phyloP scores from a whole-genome alignment of 495 filamentous ascomycete genomes.

The Penicillium dipodomyicola region DNA sequence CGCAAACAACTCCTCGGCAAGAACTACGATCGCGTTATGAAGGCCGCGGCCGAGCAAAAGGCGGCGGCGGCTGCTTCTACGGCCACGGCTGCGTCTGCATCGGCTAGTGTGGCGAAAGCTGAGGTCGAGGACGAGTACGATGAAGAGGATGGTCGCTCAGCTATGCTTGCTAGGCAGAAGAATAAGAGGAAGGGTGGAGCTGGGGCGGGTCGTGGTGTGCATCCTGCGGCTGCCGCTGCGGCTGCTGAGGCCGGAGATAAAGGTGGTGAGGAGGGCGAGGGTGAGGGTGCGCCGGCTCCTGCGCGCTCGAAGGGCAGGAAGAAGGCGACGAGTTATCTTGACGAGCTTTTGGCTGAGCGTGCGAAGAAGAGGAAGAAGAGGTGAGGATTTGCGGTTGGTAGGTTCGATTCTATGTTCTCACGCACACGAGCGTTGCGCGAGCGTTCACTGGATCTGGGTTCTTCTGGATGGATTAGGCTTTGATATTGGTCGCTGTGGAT shows the following conservation, averaged over 20 bases:
- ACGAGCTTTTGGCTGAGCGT: slow-evolving; percentile 50
- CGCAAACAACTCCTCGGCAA: slow-evolving; percentile 49
- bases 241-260: slow-evolving; percentile 10
- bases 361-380: slow-evolving; percentile 56
- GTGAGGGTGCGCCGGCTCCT: slow-evolving; percentile 10
- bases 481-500: background rate
- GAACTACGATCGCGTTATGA: slow-evolving; percentile 45
- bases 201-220: background rate
- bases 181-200: slow-evolving; percentile 24
- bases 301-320: slow-evolving; percentile 32
- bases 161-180: slow-evolving; percentile 50
- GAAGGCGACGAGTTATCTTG: slow-evolving; percentile 49
- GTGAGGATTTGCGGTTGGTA: slow-evolving; percentile 29
- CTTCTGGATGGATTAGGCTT: background rate
- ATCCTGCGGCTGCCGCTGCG: slow-evolving; percentile 1
- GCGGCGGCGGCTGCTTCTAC: slow-evolving; percentile 5
- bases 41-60: slow-evolving; percentile 22
- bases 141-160: slow-evolving; percentile 60
- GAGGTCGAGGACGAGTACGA: slow-evolving; percentile 47
- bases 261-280: slow-evolving; percentile 9
- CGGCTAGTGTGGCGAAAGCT: slow-evolving; percentile 13
- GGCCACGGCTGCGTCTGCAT: slow-evolving; percentile 3
- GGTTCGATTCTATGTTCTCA: background rate
- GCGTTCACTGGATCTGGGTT: background rate
- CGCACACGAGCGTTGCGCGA: slow-evolving; percentile 7